These are phyloP conservation scores for Wilhelminamyces savonicus DNA, from an alignment of 805 yeast species.

Conservation along the genomic window DNA sequence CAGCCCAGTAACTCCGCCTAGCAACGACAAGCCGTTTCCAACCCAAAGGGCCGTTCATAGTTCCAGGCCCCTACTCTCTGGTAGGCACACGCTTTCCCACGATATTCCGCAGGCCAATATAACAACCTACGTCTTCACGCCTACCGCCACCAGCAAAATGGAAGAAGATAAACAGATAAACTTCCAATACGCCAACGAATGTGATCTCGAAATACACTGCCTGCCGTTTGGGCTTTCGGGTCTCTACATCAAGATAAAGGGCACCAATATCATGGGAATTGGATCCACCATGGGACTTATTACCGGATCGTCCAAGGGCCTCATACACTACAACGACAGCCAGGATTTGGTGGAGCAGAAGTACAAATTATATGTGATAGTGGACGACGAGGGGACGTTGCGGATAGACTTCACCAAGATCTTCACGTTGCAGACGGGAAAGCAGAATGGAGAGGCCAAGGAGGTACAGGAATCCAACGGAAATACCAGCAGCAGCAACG, in stretches of 20 bases:
- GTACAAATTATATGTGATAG: conserved; percentile 43
- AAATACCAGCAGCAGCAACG: conserved; percentile 8
- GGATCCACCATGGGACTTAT: conserved; percentile 53
- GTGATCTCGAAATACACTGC: conserved; percentile 49
- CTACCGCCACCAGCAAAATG: no score
- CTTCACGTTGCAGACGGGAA: conserved; percentile 8
- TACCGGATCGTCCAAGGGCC: conserved; percentile 46
- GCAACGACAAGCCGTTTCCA: no score
- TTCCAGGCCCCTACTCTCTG: no score
- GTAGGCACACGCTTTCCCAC: no score
- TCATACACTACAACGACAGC: conserved; percentile 41
- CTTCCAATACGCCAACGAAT: conserved; percentile 43
- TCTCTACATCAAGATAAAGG: conserved; percentile 41
- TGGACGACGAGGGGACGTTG: conserved; percentile 40
- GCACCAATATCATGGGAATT: conserved; percentile 45
- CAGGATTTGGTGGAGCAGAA: conserved; percentile 41
- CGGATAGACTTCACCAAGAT: conserved; percentile 49
- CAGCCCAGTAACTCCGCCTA: no score
- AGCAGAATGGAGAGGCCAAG: conserved; percentile 2
- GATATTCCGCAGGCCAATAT: no score
- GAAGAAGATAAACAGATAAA: no score
- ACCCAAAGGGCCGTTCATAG: no score
- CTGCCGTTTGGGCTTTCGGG: conserved; percentile 54
- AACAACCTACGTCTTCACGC: no score
- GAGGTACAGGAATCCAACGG: conserved; percentile 3